Percentiles rank a stretch among this genome's conserved stretches.
phyloP scores from a whole-genome alignment of 2,329 filamentous ascomycete species.

The Botrytis galanthina region DNA sequence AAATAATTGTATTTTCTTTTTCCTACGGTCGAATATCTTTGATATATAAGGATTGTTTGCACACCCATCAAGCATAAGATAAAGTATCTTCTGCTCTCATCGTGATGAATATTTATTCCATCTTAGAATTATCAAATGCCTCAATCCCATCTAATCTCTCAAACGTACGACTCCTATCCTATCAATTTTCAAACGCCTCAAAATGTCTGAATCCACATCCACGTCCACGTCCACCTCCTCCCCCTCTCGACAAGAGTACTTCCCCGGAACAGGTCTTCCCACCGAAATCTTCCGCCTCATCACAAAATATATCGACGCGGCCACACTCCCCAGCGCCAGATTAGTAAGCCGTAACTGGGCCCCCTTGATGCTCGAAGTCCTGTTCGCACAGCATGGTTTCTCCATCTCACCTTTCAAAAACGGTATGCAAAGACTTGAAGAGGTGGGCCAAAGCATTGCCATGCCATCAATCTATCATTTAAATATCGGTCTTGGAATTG shows the following conservation, averaged over 20 bases:
- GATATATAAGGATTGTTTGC: background rate
- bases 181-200: background rate
- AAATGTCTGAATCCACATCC: background rate
- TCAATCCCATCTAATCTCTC: no score
- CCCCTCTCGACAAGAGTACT: background rate
- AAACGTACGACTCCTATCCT: background rate
- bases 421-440: background rate
- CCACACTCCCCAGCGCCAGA: background rate
- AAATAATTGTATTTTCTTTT: background rate
- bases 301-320: no score
- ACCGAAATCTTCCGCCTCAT: background rate
- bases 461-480: background rate
- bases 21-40: no score
- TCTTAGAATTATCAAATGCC: background rate
- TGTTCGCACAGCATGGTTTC: background rate
- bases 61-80: background rate
- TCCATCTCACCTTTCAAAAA: background rate
- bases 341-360: background rate
- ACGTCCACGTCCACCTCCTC: background rate
- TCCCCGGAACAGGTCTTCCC: background rate
- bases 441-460: background rate
- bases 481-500: background rate
- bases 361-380: background rate
- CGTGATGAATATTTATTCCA: background rate
- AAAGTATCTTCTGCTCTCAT: background rate